These are phyloP conservation scores for Oryza glumipatula DNA, from an alignment of 176 grass and related monocot species.

Conservation along the genomic window DNA sequence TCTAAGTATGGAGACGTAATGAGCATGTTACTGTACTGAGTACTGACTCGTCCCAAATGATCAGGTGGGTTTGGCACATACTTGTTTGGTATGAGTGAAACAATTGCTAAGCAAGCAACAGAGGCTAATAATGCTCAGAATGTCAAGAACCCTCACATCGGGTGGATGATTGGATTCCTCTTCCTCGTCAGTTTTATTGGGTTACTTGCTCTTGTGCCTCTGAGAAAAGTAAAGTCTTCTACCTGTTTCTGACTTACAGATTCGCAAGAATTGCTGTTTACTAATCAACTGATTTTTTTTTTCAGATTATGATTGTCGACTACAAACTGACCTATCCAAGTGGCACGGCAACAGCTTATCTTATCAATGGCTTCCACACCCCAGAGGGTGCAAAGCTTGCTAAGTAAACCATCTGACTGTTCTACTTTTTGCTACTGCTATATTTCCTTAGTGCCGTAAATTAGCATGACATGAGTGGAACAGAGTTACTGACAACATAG, in stretches of 20 bases:
- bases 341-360: constrained; percentile 62
- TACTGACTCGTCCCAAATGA: constrained; percentile 36
- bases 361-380: constrained; percentile 73
- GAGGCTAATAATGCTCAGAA: constrained; percentile 57
- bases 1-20: not conserved
- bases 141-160: constrained; percentile 61
- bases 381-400: constrained; percentile 67
- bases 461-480: not conserved
- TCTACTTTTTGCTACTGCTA: not conserved
- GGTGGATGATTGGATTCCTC: constrained; percentile 81
- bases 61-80: constrained; percentile 73
- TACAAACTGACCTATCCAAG: constrained; percentile 75
- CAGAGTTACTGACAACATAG: not conserved
- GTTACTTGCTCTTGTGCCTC: constrained; percentile 72
- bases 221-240: constrained; percentile 62
- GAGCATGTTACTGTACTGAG: constrained; percentile 16
- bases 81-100: constrained; percentile 70
- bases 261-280: not conserved
- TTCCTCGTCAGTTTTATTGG: constrained; percentile 71
- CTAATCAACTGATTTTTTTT: not conserved
- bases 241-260: not conserved
- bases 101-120: constrained; percentile 52
- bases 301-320: constrained; percentile 84
- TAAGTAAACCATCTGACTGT: constrained; percentile 50
- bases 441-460: not conserved